Conservation (phyloP, 257 asterid genomes). For the Agastache rugosa region DNA sequence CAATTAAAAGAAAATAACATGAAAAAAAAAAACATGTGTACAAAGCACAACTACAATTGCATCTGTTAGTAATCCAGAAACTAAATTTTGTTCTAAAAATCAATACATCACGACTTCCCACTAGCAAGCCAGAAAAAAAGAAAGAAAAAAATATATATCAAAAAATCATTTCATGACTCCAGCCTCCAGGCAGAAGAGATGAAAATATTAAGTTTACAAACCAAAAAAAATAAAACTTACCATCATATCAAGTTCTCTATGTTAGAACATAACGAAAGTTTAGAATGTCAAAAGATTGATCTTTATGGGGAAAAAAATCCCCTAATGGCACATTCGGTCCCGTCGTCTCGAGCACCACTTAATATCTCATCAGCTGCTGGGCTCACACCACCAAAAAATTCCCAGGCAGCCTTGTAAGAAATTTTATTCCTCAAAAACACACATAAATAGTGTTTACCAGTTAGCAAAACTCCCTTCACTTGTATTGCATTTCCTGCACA, state of each 20-base stretch:
- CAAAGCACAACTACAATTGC: background rate
- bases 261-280: conserved; percentile 32
- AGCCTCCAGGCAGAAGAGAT: too few relatives aligned
- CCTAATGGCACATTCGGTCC: conserved; percentile 9
- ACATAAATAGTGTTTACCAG: conserved; percentile 12
- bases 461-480: conserved; percentile 52
- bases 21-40: too few relatives aligned
- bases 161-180: too few relatives aligned
- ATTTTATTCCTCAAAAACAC: conserved; percentile 36
- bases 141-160: background rate
- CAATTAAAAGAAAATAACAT: too few relatives aligned
- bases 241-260: conserved; percentile 16
- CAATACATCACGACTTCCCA: background rate
- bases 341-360: conserved; percentile 1
- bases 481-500: conserved; percentile 68
- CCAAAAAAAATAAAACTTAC: background rate
- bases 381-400: conserved; percentile 30
- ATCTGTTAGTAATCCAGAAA: background rate
- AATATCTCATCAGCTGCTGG: conserved; percentile 42
- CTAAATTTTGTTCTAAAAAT: background rate
- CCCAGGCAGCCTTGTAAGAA: conserved; percentile 46
- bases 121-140: background rate
- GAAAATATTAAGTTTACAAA: background rate
- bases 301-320: background rate
- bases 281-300: conserved; percentile 12